Conservation (phyloP, 2,329 filamentous ascomycete species). For the Paraphoma sp. region DNA sequence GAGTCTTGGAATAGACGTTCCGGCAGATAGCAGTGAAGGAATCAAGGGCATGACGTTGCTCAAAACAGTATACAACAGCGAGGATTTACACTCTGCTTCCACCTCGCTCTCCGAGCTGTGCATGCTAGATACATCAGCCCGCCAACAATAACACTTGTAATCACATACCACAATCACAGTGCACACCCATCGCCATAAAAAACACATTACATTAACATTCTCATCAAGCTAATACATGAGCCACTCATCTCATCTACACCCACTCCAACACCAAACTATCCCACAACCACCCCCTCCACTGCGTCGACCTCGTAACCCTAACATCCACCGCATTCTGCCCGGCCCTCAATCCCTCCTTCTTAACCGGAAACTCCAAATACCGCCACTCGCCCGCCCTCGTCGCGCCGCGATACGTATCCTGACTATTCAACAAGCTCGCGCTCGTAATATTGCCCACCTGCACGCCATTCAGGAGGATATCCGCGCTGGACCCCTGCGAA, state of each 20-base stretch:
- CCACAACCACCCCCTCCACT: constrained; percentile 53
- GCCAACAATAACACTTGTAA: no score
- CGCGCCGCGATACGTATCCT: constrained; percentile 56
- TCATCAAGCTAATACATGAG: neutral
- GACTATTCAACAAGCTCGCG: constrained; percentile 50
- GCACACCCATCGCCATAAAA: no score
- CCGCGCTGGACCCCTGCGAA: constrained; percentile 50
- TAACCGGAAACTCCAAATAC: constrained; percentile 51
- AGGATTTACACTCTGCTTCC: no score
- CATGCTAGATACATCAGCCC: no score
- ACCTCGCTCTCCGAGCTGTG: no score
- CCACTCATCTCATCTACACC: constrained; percentile 11
- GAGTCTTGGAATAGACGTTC: no score
- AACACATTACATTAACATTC: no score
- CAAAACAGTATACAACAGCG: no score
- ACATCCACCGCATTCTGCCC: constrained; percentile 49
- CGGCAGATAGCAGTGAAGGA: no score
- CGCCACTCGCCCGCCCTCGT: constrained; percentile 58
- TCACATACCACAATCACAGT: no score
- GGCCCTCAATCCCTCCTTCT: constrained; percentile 32
- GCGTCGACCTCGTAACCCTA: constrained; percentile 41
- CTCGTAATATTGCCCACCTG: constrained; percentile 52
- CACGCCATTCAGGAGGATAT: constrained; percentile 51
- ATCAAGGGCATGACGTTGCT: no score
- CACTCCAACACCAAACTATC: constrained; percentile 51